A percentile compares a stretch with the other conserved stretches of the same genome.
Conservation (phyloP, 2,329 filamentous ascomycete genomes). For the Pseudophaeomoniella oleicola region DNA sequence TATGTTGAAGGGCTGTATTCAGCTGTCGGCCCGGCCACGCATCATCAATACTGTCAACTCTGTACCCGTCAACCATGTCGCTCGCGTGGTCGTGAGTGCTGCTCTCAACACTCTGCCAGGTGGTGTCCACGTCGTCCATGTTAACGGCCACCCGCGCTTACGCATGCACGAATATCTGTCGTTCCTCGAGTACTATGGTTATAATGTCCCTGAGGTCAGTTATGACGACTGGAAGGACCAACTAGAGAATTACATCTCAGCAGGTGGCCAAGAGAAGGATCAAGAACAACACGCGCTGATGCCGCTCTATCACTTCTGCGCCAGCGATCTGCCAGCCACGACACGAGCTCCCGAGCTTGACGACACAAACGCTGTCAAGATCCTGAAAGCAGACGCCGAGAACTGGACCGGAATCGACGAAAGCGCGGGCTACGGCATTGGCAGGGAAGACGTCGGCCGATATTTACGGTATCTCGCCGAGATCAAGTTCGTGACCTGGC, state of each 20-base stretch:
- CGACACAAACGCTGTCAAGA: slow-evolving; percentile 51
- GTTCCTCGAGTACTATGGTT: slow-evolving; percentile 58
- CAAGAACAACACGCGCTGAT: slow-evolving; percentile 57
- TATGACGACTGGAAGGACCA: slow-evolving; percentile 56
- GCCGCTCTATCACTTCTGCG: slow-evolving; percentile 61
- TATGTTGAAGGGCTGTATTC: slow-evolving; percentile 74
- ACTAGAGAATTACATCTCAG: slow-evolving; percentile 56
- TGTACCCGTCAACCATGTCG: slow-evolving; percentile 75
- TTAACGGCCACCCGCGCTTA: slow-evolving; percentile 66
- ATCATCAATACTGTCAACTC: slow-evolving; percentile 82
- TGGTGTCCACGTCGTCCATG: slow-evolving; percentile 52
- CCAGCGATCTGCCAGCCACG: slow-evolving; percentile 52
- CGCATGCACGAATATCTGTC: slow-evolving; percentile 66
- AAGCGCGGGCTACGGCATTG: slow-evolving; percentile 41
- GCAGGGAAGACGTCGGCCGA: slow-evolving; percentile 44
- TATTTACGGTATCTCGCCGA: slow-evolving; percentile 50
- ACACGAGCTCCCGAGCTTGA: slow-evolving; percentile 62
- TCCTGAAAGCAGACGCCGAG: slow-evolving; percentile 48
- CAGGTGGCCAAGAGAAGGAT: slow-evolving; percentile 38
- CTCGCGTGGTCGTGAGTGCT: slow-evolving; percentile 62
- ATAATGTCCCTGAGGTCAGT: slow-evolving; percentile 48
- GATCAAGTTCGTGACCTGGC: slow-evolving; percentile 45
- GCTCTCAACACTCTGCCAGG: slow-evolving; percentile 45
- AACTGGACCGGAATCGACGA: slow-evolving; percentile 45
- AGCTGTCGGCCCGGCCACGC: slow-evolving; percentile 56